Conservation (phyloP, 345 rosid genomes). For the Gossypium turneri region DNA sequence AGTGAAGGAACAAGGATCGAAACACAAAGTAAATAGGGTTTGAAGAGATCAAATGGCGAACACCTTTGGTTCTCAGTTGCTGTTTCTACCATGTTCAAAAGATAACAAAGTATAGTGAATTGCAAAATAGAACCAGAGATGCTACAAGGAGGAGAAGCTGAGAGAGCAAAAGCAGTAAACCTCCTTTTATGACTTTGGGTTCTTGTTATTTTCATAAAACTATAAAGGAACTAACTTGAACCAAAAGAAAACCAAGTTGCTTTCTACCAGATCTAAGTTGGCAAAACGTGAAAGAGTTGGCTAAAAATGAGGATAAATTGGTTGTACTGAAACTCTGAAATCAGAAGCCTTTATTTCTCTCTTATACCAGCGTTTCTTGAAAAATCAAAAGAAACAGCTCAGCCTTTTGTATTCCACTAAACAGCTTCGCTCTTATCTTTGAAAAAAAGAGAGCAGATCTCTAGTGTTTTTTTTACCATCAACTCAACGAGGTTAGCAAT, state of each 20-base stretch:
- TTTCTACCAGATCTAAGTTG: constrained; percentile 6
- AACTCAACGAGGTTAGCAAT: constrained; percentile 21
- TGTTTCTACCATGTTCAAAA: constrained; percentile 30
- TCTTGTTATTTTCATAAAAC: not conserved
- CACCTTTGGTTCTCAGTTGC: constrained; percentile 20
- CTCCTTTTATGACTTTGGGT: not conserved
- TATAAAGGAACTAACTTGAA: too few species aligned
- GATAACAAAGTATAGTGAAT: not conserved
- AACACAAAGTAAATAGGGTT: constrained; percentile 23
- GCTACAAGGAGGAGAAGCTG: not conserved
- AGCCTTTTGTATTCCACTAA: constrained; percentile 6
- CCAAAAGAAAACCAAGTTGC: not conserved
- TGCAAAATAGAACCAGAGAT: not conserved
- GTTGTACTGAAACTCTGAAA: not conserved
- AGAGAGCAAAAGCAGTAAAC: not conserved
- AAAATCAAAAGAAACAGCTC: not conserved
- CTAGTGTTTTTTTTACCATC: not conserved
- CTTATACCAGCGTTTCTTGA: not conserved
- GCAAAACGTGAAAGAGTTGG: not conserved
- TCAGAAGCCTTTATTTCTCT: not conserved
- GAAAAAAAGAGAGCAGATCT: not conserved
- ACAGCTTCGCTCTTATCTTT: constrained; percentile 16
- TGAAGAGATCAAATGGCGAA: constrained; percentile 25
- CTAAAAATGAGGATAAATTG: constrained; percentile 6
- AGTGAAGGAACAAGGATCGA: constrained; percentile 27